These are phyloP conservation scores for Penicillium crustosum DNA, from an alignment of 2,329 filamentous ascomycete species.

Conservation along the genomic window DNA sequence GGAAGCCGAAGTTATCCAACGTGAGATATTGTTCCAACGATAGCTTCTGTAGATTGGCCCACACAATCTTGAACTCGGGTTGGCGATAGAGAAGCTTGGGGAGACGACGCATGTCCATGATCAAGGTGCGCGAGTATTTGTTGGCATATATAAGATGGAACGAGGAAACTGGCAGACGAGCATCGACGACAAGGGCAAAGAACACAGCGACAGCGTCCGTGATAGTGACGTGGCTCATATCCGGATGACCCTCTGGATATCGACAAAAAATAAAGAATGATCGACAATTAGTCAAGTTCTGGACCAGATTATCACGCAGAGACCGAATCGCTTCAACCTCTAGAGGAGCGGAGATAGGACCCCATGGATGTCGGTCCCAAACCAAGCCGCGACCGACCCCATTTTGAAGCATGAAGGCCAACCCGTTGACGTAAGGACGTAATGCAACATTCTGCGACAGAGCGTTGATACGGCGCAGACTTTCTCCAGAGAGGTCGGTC, in stretches of 20 bases:
- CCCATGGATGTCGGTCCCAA: conserved; percentile 27
- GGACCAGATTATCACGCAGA: conserved; percentile 21
- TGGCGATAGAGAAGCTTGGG: conserved; percentile 28
- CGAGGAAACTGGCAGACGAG: conserved; percentile 18
- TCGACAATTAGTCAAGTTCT: conserved; percentile 21
- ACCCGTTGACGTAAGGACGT: conserved; percentile 18
- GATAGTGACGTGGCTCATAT: conserved; percentile 23
- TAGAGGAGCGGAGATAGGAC: conserved; percentile 21
- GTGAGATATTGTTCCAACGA: conserved; percentile 27
- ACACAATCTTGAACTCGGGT: conserved; percentile 19
- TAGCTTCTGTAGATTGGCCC: conserved; percentile 24
- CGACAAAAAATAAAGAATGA: conserved; percentile 29
- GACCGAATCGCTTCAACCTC: conserved; percentile 19
- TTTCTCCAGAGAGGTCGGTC: conserved; percentile 24
- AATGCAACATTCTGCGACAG: conserved; percentile 18
- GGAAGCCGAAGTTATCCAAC: conserved; percentile 25
- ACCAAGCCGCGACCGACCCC: conserved; percentile 22
- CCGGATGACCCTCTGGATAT: conserved; percentile 27
- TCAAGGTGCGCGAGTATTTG: conserved; percentile 21
- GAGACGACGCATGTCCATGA: conserved; percentile 29
- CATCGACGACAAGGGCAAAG: conserved; percentile 23
- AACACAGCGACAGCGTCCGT: conserved; percentile 26
- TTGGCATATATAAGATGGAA: conserved; percentile 27
- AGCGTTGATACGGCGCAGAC: conserved; percentile 19
- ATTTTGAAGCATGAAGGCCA: conserved; percentile 24